phyloP scores from a whole-genome alignment of 768 basidiomycete genomes.

The Podaxis sp. region DNA sequence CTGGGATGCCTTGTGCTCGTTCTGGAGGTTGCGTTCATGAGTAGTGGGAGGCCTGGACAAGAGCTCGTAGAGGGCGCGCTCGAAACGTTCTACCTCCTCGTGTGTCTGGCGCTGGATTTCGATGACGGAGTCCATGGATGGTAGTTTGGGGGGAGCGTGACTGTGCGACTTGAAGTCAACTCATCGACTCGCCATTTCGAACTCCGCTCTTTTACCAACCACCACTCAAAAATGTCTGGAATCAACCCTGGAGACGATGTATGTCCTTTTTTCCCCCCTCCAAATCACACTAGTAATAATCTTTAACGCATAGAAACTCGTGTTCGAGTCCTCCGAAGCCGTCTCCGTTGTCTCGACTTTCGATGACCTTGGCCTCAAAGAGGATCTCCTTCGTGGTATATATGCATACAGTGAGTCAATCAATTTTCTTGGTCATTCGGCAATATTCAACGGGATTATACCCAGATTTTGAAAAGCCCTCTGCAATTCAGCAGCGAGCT shows the following conservation, averaged over 20 bases:
- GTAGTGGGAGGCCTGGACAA: conserved; percentile 62
- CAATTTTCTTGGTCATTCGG: background rate
- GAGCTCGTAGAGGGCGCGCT: conserved; percentile 80
- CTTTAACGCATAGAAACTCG: conserved; percentile 61
- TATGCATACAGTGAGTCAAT: conserved; percentile 86
- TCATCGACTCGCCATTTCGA: conserved; percentile 31
- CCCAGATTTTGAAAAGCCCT: conserved; percentile 92
- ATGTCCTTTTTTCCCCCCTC: conserved; percentile 20
- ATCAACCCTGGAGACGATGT: conserved; percentile 87
- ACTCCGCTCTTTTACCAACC: conserved; percentile 54
- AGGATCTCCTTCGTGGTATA: conserved; percentile 92
- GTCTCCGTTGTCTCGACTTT: conserved; percentile 87
- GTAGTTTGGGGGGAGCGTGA: background rate
- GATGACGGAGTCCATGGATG: conserved; percentile 84
- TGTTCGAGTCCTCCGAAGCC: conserved; percentile 93
- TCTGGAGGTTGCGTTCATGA: conserved; percentile 64
- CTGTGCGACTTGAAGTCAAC: background rate
- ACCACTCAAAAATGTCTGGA: conserved; percentile 62
- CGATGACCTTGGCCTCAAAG: conserved; percentile 88
- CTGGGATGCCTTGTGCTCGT: conserved; percentile 87
- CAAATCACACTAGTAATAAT: conserved; percentile 8
- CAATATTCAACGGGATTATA: conserved; percentile 1
- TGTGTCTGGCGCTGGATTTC: conserved; percentile 95
- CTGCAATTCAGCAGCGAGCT: conserved; percentile 97
- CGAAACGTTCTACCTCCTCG: conserved; percentile 92